Conservation (phyloP, 352 stramenopile species). For the Salisapilia sapeloensis region DNA sequence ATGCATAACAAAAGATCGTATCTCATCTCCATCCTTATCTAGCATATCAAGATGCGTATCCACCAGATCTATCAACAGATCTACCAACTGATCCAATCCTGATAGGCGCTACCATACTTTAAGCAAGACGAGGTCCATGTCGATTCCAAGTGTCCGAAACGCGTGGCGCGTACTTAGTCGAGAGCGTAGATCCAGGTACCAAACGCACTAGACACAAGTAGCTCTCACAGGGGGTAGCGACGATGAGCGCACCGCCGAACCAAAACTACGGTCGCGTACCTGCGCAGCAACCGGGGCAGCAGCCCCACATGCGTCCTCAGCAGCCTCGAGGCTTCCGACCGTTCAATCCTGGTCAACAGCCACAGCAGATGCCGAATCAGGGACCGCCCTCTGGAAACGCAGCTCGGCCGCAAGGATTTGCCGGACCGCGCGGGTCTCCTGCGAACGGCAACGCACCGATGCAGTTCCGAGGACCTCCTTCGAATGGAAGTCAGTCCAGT, state of each 20-base stretch:
- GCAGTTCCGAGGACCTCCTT: constrained; percentile 1
- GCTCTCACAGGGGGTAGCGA: neutral
- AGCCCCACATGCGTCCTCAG: constrained; percentile 14
- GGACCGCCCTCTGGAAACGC: constrained; percentile 9
- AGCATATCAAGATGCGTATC: too few relatives aligned
- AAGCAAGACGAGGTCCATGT: too few relatives aligned
- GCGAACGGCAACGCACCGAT: constrained; percentile 1
- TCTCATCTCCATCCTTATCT: too few relatives aligned
- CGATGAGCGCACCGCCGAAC: constrained; percentile 1
- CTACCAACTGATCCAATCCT: too few relatives aligned
- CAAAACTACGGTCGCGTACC: constrained; percentile 27
- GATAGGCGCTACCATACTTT: too few relatives aligned
- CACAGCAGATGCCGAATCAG: constrained; percentile 12
- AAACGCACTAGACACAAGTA: too few relatives aligned
- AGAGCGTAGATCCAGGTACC: too few relatives aligned
- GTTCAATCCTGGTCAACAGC: constrained; percentile 32
- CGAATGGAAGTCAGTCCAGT: neutral
- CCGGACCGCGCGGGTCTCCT: constrained; percentile 3
- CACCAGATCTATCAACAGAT: too few relatives aligned
- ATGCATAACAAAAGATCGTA: too few relatives aligned
- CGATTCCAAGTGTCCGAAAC: too few relatives aligned
- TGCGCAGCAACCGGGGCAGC: constrained; percentile 7
- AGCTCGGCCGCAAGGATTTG: constrained; percentile 10
- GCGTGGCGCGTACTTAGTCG: too few relatives aligned
- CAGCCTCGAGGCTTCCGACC: constrained; percentile 17